Base-by-base conservation (phyloP, 2,329 filamentous ascomycete species). In the Penicillium sp. region DNA sequence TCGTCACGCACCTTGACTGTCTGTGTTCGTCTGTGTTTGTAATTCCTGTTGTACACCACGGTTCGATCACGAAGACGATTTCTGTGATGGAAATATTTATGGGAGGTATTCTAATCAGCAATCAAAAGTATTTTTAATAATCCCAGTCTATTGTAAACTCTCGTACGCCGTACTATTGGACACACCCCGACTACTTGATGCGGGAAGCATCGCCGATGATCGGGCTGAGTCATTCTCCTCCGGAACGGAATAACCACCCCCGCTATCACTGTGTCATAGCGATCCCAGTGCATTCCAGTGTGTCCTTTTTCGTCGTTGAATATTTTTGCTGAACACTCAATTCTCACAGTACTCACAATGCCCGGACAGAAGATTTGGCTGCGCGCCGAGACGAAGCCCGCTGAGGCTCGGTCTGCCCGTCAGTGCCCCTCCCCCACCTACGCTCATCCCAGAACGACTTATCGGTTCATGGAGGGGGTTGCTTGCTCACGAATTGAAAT, bases 371-470 rank as follows among this genome's bases (percentile, higher is more conserved):
- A 75, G 68, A 74, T 83, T 60, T 84, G 81, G 67, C 75, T 84
- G 55, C 80, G 82, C 55, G 79, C 82, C 54, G 82, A 85, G 72
- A 80, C 80, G 62, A 84, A 84, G 79, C 78, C 78, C 51, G 75
- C 80, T 52, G 80, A 83, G 73, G 80, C 80, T 65, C 78, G 81
- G 52, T 80, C 80, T 52, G 75, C 78, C 44, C 70, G 71, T 73
- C 54, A 63, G 70, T 66, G 33, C 49, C 46, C 34, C 34, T 44
- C 49, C 43, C 24, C 36, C 49, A 32, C 30, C 40, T 27, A 21
- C 27, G 23, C n/a, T 29, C 7, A 27, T 30, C 20, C 26, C 24
- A 42, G 30, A 37, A 15, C 39, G 33, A 44, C n/a, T 42, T 37
- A 51, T 37, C 42, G 39, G 29, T 37, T 29, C 30, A 36, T 43